phyloP scores from a whole-genome alignment of 345 rosid species.

The Populus deltoides region DNA sequence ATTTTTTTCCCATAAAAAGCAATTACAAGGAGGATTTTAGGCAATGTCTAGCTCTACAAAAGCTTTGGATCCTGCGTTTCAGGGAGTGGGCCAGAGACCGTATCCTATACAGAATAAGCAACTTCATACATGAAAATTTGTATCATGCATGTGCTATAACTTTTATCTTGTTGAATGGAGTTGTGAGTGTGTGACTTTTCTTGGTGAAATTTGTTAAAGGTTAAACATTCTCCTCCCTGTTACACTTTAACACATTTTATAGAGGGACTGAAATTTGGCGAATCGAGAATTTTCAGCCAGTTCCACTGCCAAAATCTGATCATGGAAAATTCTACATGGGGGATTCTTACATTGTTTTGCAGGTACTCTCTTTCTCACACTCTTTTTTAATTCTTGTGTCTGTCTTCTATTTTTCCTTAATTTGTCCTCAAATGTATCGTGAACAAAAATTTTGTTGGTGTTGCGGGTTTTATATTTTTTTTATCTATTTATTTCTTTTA shows the following conservation, averaged over 20 bases:
- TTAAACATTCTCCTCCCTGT: conserved; percentile 24
- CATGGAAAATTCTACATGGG: conserved; percentile 97
- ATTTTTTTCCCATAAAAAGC: background rate
- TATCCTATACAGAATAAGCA: conserved; percentile 49
- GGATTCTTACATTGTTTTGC: conserved; percentile 87
- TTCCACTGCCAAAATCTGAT: conserved; percentile 75
- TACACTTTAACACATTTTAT: conserved; percentile 62
- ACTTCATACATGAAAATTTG: conserved; percentile 2
- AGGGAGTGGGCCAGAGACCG: conserved; percentile 92
- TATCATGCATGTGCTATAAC: background rate
- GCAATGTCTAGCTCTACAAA: conserved; percentile 78
- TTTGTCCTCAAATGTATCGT: background rate
- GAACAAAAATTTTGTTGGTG: background rate
- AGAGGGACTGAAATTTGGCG: conserved; percentile 99
- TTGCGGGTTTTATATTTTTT: background rate
- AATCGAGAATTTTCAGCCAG: conserved; percentile 91
- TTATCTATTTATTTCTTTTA: background rate
- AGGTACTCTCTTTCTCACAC: conserved; percentile 43
- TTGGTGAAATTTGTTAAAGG: background rate
- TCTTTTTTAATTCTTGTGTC: background rate
- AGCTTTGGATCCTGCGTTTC: conserved; percentile 90
- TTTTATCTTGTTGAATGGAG: background rate
- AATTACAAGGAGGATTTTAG: conserved; percentile 17
- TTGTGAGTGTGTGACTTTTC: background rate
- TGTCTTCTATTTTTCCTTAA: background rate